A percentile compares a stretch with the other conserved stretches of the same genome.
These are phyloP conservation scores for Corchorus capsularis DNA, from an alignment of 345 rosid species.

Conservation along the genomic window DNA sequence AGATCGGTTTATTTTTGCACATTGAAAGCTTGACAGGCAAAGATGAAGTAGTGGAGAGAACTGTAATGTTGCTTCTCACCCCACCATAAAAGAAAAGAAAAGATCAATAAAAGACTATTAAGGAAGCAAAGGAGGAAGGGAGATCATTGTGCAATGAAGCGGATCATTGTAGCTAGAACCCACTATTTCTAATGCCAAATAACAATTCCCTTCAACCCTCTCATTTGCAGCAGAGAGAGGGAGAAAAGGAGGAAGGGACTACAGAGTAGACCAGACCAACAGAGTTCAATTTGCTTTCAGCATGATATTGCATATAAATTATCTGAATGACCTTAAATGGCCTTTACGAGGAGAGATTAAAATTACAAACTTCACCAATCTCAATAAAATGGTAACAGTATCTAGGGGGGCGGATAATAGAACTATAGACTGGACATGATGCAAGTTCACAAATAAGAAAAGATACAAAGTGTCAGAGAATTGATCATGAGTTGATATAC, in stretches of 20 bases:
- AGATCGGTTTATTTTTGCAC: neutral
- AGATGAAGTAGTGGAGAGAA: neutral
- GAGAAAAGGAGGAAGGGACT: no score
- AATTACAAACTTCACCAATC: no score
- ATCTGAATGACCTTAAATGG: no score
- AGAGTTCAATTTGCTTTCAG: no score
- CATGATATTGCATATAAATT: no score
- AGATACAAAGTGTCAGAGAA: neutral
- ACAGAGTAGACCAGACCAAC: no score
- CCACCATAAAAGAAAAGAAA: neutral
- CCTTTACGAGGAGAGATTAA: no score
- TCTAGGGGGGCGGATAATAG: no score
- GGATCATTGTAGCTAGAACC: neutral
- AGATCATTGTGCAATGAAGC: neutral
- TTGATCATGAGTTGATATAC: neutral
- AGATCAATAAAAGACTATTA: neutral
- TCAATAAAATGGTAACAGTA: no score
- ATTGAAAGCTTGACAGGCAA: conserved; percentile 3
- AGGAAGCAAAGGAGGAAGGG: conserved; percentile 5
- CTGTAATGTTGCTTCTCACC: neutral
- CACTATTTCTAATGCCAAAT: neutral
- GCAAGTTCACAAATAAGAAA: neutral
- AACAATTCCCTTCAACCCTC: neutral
- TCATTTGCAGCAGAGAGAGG: neutral
- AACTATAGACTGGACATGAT: neutral